Base-by-base conservation (phyloP, 176 grass and related monocot genomes). In the Melocanna baccifera region DNA sequence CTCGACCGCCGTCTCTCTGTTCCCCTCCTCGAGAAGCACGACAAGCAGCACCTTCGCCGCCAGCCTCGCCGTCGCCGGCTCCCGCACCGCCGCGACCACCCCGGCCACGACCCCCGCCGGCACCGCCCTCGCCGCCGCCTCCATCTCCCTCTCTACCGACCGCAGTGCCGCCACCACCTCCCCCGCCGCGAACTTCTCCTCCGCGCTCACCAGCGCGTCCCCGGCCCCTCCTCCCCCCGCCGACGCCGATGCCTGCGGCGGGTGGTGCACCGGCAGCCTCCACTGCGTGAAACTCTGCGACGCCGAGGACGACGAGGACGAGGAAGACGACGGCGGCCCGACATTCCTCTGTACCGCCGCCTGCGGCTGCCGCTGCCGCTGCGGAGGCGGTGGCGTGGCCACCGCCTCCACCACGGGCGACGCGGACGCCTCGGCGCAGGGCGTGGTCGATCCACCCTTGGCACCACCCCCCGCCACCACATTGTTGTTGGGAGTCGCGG, bases 271-370 rank as follows among this genome's bases (percentile, higher is more conserved):
- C 13, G 93, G 93, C 71, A 92, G 82, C 53, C 93, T 42, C 93
- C 93, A 95, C 88, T 92, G 90, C 34, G 93, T 95, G 83, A 95
- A 95, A 76, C 93, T 95, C 90, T 92, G 93, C 23, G 90, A 95
- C 30, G 93, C 89, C 10, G 93, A 95, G 6, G 90, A 92, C 0
- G 90, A 95, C 0, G 93, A 95, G 1, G 93, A 95, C 0, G 93
- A 95, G 0, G 93, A 95, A 0, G 88, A 95, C 0, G 93, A 90
- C 7, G 89, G 72, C 3, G 90, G 82, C 1, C 78, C 67, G 7
- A 77, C 11, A 19, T 77, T 84, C 56, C 83, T 62, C 72, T 82
- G 80, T 9, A 22, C 67, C 12, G 62, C 32, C 36, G 56, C 50
- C 23, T 61, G 57, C 37, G 18, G 80, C 22, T 47, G 80, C 1